Evolutionary conservation across 192 early-diverging fungal genomes (phyloP).

Genomic region (Kappamyces sp.): DNA sequence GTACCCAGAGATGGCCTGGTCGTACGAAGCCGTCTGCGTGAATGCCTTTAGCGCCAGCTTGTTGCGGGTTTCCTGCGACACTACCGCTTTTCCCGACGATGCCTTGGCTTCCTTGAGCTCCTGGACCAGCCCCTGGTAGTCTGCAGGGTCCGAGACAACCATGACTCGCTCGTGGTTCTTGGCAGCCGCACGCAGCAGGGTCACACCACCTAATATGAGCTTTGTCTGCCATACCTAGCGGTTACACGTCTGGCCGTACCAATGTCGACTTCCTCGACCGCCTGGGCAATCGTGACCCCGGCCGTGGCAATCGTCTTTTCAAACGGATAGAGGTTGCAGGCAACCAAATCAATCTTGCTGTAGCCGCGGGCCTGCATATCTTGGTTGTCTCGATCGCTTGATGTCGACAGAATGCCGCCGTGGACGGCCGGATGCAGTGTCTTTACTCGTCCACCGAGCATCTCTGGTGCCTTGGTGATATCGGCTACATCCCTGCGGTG

Average conservation of each 20-base stretch:
- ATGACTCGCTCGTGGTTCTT: conserved; percentile 97
- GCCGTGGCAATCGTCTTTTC: conserved; percentile 84
- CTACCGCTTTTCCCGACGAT: conserved; percentile 38
- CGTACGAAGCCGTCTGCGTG: conserved; percentile 92
- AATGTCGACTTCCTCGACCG: conserved; percentile 98
- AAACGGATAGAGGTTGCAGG: conserved; percentile 99
- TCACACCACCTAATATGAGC: conserved; percentile 72
- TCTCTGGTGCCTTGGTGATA: conserved; percentile 96
- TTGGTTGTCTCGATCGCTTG: conserved; percentile 71
- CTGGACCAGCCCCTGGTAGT: conserved; percentile 73
- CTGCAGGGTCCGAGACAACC: conserved; percentile 85
- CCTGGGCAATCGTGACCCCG: conserved; percentile 85
- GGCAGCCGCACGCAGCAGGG: conserved; percentile 93
- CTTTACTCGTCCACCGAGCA: conserved; percentile 98
- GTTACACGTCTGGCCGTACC: conserved; percentile 38
- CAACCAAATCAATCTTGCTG: conserved; percentile 87
- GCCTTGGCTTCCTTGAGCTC: conserved; percentile 55
- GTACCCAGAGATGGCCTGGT: conserved; percentile 89
- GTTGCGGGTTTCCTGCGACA: conserved; percentile 69
- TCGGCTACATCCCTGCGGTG: conserved; percentile 84
- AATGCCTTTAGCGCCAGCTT: conserved; percentile 91
- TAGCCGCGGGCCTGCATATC: conserved; percentile 88
- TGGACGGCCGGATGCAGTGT: conserved; percentile 98
- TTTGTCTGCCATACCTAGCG: not conserved
- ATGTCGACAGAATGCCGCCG: conserved; percentile 90